These are phyloP conservation scores for Sphaerulina vaccinii DNA, from an alignment of 2,329 filamentous ascomycete species.

Conservation along the genomic window DNA sequence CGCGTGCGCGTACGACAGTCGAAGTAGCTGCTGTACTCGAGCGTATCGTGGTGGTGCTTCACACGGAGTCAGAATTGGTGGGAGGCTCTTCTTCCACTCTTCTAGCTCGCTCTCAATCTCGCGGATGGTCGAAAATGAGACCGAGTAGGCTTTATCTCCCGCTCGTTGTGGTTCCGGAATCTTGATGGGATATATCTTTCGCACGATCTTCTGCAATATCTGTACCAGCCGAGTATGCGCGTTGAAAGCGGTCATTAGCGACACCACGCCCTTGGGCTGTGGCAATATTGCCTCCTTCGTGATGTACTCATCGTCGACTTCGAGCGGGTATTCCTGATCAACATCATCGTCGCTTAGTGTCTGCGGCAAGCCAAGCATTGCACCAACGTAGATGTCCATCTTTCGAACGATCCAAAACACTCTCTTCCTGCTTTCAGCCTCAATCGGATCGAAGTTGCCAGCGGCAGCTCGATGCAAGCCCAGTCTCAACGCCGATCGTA, in stretches of 20 bases:
- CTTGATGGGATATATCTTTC: slow-evolving; percentile 64
- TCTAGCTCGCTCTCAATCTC: slow-evolving; percentile 65
- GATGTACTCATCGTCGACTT: slow-evolving; percentile 67
- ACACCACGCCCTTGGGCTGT: slow-evolving; percentile 56
- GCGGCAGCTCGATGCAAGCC: slow-evolving; percentile 52
- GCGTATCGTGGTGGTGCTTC: slow-evolving; percentile 69
- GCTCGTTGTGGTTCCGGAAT: slow-evolving; percentile 40
- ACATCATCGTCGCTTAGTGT: slow-evolving; percentile 57
- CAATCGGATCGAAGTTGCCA: slow-evolving; percentile 48
- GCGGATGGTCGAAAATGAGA: slow-evolving; percentile 63
- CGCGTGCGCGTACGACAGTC: slow-evolving; percentile 78
- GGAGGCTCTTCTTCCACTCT: slow-evolving; percentile 65
- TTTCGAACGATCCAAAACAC: slow-evolving; percentile 53
- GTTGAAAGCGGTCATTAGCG: slow-evolving; percentile 60
- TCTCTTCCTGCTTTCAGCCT: slow-evolving; percentile 51
- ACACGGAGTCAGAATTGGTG: slow-evolving; percentile 74
- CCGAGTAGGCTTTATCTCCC: slow-evolving; percentile 58
- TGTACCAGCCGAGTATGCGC: slow-evolving; percentile 58
- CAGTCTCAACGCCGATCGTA: slow-evolving; percentile 52
- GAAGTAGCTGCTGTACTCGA: slow-evolving; percentile 69
- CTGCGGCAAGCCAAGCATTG: slow-evolving; percentile 50
- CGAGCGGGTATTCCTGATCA: slow-evolving; percentile 81
- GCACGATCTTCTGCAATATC: slow-evolving; percentile 61
- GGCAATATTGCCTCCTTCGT: slow-evolving; percentile 50
- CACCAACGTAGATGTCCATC: slow-evolving; percentile 54